These are phyloP conservation scores for Xerocomellus dryophilus DNA, from an alignment of 768 basidiomycete genomes.

Conservation along the genomic window DNA sequence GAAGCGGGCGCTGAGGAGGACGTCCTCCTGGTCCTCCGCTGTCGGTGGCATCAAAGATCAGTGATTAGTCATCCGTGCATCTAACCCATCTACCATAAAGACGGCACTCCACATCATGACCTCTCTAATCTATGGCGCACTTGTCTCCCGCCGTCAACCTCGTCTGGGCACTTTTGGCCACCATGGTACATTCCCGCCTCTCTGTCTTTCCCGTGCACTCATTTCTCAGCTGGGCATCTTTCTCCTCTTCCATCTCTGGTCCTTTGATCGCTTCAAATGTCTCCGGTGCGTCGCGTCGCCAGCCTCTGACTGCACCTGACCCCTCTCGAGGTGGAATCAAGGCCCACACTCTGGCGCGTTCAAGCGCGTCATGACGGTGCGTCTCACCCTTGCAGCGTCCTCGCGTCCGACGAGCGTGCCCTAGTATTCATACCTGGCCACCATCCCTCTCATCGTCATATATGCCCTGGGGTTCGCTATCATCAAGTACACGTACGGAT, in stretches of 20 bases:
- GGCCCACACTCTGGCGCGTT: conserved; percentile 69
- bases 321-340: conserved; percentile 56
- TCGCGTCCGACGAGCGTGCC: neutral
- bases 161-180: conserved; percentile 57
- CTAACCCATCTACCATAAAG: no score
- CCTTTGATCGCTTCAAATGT: conserved; percentile 76
- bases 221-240: conserved; percentile 54
- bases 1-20: conserved; percentile 82
- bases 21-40: conserved; percentile 59
- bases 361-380: conserved; percentile 82
- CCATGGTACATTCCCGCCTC: conserved; percentile 39
- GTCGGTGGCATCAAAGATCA: conserved; percentile 23
- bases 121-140: conserved; percentile 31
- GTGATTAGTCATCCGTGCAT: no score
- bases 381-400: conserved; percentile 15
- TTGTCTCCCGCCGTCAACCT: conserved; percentile 58
- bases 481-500: conserved; percentile 77
- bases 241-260: conserved; percentile 72
- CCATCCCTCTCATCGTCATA: conserved; percentile 54
- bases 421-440: conserved; percentile 70
- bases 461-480: conserved; percentile 62
- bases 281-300: conserved; percentile 44
- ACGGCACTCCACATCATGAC: no score
- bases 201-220: neutral
- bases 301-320: neutral